phyloP scores from a whole-genome alignment of 2,329 filamentous ascomycete species.

The Hawksworthiomyces lignivorus region DNA sequence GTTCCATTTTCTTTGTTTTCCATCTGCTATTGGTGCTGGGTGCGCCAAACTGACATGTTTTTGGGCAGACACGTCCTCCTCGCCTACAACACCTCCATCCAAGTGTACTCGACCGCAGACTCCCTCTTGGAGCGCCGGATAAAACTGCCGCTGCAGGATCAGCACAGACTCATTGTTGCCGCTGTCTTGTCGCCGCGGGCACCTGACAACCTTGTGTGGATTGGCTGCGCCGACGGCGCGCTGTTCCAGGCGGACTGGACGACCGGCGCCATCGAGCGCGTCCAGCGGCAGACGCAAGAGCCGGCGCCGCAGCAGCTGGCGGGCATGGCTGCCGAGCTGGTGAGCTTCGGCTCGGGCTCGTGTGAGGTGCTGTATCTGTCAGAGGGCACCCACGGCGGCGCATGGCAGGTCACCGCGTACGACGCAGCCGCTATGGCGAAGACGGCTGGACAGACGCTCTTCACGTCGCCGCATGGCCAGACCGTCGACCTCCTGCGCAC shows the following conservation, averaged over 20 bases:
- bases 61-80: slow-evolving; percentile 57
- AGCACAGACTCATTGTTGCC: slow-evolving; percentile 27
- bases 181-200: slow-evolving; percentile 33
- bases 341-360: slow-evolving; percentile 25
- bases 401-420: slow-evolving; percentile 40
- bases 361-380: slow-evolving; percentile 42
- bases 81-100: slow-evolving; percentile 65
- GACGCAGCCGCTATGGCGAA: slow-evolving; percentile 12
- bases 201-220: slow-evolving; percentile 48
- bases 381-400: slow-evolving; percentile 28
- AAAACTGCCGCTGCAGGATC: slow-evolving; percentile 35
- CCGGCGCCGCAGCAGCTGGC: slow-evolving; percentile 28
- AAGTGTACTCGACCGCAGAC: slow-evolving; percentile 72
- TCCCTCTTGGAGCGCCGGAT: slow-evolving; percentile 75
- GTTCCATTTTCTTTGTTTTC: background rate
- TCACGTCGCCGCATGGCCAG: slow-evolving; percentile 6
- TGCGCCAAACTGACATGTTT: background rate
- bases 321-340: slow-evolving; percentile 36
- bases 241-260: slow-evolving; percentile 55
- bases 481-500: slow-evolving; percentile 41
- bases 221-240: slow-evolving; percentile 49
- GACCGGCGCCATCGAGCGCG: slow-evolving; percentile 31
- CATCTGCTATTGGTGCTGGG: background rate
- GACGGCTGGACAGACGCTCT: slow-evolving; percentile 9
- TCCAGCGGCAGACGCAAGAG: slow-evolving; percentile 32